Evolutionary conservation across 305 asterid species (phyloP).

Genomic region (Petunia hybrid): DNA sequence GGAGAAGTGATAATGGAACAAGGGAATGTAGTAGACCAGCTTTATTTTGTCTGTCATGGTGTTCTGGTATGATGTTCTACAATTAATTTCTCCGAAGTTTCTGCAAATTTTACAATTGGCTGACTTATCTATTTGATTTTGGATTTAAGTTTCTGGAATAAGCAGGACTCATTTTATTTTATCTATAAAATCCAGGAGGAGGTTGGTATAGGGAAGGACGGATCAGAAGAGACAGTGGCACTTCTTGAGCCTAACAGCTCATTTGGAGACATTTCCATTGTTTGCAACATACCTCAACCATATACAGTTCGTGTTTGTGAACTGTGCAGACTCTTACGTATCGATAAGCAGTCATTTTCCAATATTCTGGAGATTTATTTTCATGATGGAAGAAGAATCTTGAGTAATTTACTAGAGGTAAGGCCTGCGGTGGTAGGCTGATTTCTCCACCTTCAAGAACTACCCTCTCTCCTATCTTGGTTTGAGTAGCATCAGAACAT

Average conservation of each 20-base stretch:
- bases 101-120: no score
- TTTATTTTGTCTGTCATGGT: slow-evolving; percentile 80
- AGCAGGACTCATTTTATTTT: neutral
- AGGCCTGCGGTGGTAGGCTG: neutral
- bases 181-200: slow-evolving; percentile 62
- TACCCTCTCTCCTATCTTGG: neutral
- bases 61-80: slow-evolving; percentile 54
- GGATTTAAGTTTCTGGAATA: neutral
- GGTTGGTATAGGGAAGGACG: slow-evolving; percentile 66
- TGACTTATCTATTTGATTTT: no score
- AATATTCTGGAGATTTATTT: slow-evolving; percentile 83
- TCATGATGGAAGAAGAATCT: slow-evolving; percentile 83
- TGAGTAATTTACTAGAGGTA: slow-evolving; percentile 87
- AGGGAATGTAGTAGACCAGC: slow-evolving; percentile 83
- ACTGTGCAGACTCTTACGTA: slow-evolving; percentile 77
- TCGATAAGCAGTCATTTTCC: slow-evolving; percentile 86
- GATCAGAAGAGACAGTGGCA: slow-evolving; percentile 67
- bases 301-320: slow-evolving; percentile 86
- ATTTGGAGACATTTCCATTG: slow-evolving; percentile 82
- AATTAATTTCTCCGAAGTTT: neutral
- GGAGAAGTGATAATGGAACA: slow-evolving; percentile 92
- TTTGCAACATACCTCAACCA: slow-evolving; percentile 96
- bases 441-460: neutral
- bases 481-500: neutral
- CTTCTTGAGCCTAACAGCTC: slow-evolving; percentile 65